These are phyloP conservation scores for Aspergillus homomorphus DNA, from an alignment of 495 filamentous ascomycete genomes.

Conservation along the genomic window DNA sequence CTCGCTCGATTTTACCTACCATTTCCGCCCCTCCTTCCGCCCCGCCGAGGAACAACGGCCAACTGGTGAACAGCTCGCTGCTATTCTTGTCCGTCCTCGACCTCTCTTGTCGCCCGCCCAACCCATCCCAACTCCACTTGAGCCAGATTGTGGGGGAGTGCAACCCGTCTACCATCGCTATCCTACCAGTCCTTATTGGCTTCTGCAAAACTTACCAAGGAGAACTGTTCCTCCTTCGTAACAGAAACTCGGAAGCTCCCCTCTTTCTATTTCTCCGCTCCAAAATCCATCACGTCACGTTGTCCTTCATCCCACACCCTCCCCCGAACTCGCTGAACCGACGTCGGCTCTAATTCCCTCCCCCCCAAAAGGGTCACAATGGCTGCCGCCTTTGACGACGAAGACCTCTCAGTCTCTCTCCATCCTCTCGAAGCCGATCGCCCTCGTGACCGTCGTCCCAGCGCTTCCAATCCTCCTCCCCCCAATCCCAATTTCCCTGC, in stretches of 20 bases:
- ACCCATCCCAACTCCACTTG: background rate
- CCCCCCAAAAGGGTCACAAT: constrained; percentile 25
- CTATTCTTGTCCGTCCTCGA: background rate
- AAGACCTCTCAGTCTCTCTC: constrained; percentile 87
- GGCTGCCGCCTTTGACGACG: constrained; percentile 68
- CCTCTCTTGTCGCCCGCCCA: background rate
- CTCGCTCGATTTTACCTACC: background rate
- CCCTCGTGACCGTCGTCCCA: constrained; percentile 32
- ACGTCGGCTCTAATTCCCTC: constrained; percentile 16
- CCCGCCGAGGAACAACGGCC: background rate
- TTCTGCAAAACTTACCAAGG: background rate
- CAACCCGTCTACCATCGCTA: background rate
- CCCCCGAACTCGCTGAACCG: constrained; percentile 7
- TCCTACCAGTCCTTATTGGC: background rate
- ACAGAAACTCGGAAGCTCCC: background rate
- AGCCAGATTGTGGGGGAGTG: background rate
- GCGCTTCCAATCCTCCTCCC: constrained; percentile 22
- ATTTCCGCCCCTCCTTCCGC: background rate
- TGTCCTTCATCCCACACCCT: constrained; percentile 16
- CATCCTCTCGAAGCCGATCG: constrained; percentile 58
- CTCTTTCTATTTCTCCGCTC: background rate
- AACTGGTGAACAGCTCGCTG: background rate
- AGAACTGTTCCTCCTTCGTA: background rate
- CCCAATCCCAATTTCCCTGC: constrained; percentile 33
- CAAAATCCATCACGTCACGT: constrained; percentile 48